Evolutionary conservation across 441 rosid species (phyloP), one percentile per base, ranked within the genome.

Genomic region (Pelargonium cotyledonis): DNA sequence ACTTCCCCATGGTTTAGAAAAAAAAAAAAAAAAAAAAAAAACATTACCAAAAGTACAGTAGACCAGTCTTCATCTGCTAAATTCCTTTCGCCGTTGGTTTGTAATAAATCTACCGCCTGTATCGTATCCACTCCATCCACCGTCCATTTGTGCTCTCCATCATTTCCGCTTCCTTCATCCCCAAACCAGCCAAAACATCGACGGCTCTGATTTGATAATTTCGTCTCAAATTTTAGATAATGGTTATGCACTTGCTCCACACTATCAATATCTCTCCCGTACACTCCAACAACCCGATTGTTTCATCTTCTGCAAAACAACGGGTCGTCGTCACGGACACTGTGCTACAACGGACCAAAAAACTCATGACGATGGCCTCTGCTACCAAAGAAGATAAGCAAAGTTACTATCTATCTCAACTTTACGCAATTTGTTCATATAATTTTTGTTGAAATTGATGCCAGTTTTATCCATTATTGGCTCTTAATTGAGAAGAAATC

Each of bases 281-380:
- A n/a, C 15, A 55, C 18, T 19, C 61, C 61, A 55, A 55, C 23
- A 57, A 57, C 62, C 12, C 62, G 26, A 57, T 57, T 16, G 62
- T n/a, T 8, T 18, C 62, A 0, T 21, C 23, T 18, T 57, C 62
- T 7, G 23, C 62, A 57, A 57, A 57, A 57, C 62, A 9, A 57
- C 62, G 9, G 62, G 62, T 57, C 62, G 26, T 57, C 51, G 51
- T 46, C 62, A 57, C 62, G 26, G 18, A 18, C 62, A 57, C 26
- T n/a, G 18, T 57, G 62, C 62, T 1, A 11, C 62, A 23, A 10
- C 18, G 62, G 26, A 8, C 62, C 62, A 9, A 57, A 10, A 18
- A 6, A 38, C 41, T 8, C 26, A 57, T 18, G 62, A 57, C 19
- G 26, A 57, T 57, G 62, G 62, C 9, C 62, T 16, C 26, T 57